A percentile compares a stretch with the other conserved stretches of the same genome.
Conservation (phyloP, 2,329 filamentous ascomycete genomes). For the Pyrenophora seminiperda region DNA sequence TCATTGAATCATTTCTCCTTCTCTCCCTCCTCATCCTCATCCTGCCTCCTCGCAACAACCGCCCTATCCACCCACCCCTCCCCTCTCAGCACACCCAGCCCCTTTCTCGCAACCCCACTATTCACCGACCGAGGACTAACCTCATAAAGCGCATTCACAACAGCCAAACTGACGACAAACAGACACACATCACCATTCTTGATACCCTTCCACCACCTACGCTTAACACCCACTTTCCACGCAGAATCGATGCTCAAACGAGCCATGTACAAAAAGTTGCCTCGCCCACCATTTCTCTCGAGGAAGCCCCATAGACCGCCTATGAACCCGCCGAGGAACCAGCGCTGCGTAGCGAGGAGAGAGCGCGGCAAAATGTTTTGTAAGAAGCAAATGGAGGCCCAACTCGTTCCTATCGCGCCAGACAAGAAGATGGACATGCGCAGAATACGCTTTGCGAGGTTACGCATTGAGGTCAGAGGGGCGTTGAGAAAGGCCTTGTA, state of each 20-base stretch:
- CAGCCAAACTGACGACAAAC: conserved; percentile 77
- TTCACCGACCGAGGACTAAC: conserved; percentile 69
- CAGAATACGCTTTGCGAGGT: conserved; percentile 70
- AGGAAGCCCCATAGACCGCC: conserved; percentile 86
- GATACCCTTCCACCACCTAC: conserved; percentile 83
- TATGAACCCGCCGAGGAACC: conserved; percentile 86
- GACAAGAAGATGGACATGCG: conserved; percentile 78
- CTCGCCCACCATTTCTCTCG: conserved; percentile 62
- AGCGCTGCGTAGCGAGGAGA: conserved; percentile 79
- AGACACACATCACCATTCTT: conserved; percentile 82
- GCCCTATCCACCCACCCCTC: conserved; percentile 74
- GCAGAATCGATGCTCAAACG: conserved; percentile 79
- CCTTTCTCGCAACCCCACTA: conserved; percentile 71
- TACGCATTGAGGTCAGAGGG: conserved; percentile 70
- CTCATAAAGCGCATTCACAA: conserved; percentile 80
- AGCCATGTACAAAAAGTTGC: conserved; percentile 78
- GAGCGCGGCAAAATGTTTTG: conserved; percentile 75
- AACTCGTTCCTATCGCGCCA: conserved; percentile 81
- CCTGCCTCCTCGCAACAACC: conserved; percentile 13
- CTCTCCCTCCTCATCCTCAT: conserved; percentile 16
- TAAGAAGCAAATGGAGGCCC: conserved; percentile 90
- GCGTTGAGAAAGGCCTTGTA: conserved; percentile 71
- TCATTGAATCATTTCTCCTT: conserved; percentile 7
- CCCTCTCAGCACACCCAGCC: conserved; percentile 73
- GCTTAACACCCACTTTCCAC: conserved; percentile 94